Percentiles rank a stretch among this genome's conserved stretches.
These are phyloP conservation scores for Lentinula aciculospora DNA, from an alignment of 768 basidiomycete species.

Conservation along the genomic window DNA sequence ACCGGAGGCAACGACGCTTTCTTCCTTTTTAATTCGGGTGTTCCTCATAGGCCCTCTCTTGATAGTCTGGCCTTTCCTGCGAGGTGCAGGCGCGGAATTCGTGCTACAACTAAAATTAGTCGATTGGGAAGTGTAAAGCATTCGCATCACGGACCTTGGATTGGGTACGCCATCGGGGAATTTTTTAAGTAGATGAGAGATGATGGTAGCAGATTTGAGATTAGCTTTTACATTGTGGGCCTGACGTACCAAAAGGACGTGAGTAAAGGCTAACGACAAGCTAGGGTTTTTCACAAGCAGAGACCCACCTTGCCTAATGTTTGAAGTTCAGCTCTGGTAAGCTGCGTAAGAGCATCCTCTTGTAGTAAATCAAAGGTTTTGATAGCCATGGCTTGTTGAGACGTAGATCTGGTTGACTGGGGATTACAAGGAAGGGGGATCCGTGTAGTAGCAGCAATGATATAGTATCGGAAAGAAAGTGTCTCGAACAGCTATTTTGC, in stretches of 20 bases:
- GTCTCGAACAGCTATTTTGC: background rate
- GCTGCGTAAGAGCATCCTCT: background rate
- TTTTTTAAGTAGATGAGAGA: background rate
- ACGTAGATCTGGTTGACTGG: background rate
- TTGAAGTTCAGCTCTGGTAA: background rate
- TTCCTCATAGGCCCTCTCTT: background rate
- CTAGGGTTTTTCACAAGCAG: no score
- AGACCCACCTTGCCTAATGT: constrained; percentile 2
- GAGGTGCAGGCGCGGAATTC: background rate
- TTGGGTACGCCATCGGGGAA: constrained; percentile 4
- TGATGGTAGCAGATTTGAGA: constrained; percentile 1
- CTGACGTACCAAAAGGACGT: background rate
- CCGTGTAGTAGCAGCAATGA: background rate
- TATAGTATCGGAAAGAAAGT: background rate
- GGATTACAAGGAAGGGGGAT: background rate
- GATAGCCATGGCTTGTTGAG: background rate
- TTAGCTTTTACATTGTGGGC: constrained; percentile 3
- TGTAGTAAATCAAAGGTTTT: background rate
- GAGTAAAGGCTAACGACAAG: background rate
- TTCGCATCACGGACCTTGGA: background rate
- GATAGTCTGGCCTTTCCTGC: background rate
- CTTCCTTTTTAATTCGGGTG: background rate
- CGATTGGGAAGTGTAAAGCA: background rate
- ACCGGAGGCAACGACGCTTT: background rate
- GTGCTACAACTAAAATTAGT: background rate